Evolutionary conservation across 805 yeast genomes (phyloP), one percentile per base, ranked within the genome.

Genomic region (Pichia scutulata): DNA sequence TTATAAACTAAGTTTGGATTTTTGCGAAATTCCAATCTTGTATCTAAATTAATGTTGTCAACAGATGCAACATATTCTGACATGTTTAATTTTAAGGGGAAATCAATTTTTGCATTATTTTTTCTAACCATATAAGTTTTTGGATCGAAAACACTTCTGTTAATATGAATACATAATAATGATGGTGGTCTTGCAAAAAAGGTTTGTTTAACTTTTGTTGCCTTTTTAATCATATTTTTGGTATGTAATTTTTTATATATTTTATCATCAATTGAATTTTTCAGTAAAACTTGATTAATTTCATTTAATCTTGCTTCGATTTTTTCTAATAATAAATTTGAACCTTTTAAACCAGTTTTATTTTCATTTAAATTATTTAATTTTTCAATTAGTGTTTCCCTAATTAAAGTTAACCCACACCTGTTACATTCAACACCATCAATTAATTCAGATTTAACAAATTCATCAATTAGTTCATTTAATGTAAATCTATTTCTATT

Each of bases 351-450:
- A 14, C 22, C 33, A 7, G 50, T 48, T 49, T 60, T 33, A 55
- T 56, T 53, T 8, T 47, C 52, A 8, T 53, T 46, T 10, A 44
- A 42, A 22, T 55, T 58, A 4, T 59, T 57, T 4, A 75, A 47
- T 54, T 76, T 75, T 16, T 65, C 70, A 19, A 58, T 47, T 33
- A 84, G 66, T 54, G 75, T 80, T n/a, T 72, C 74, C 47, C 67
- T 69, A 13, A 86, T 82, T 52, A 81, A 82, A 26, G 66, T 65
- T 56, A 92, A 72, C 3, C 95, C 92, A 71, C 98, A 92, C 60
- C 98, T 75, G 61, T 90, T 89, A 71, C 99, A 92, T 66, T 89
- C 92, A 37, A 92, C 99, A 43, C 89, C 96, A 57, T 88, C 90
- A 52, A 92, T 89, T 22, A 86, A 79, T 63, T 92, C 99, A 39